phyloP scores from a whole-genome alignment of 2,329 filamentous ascomycete species.

The Capronia coronata region DNA sequence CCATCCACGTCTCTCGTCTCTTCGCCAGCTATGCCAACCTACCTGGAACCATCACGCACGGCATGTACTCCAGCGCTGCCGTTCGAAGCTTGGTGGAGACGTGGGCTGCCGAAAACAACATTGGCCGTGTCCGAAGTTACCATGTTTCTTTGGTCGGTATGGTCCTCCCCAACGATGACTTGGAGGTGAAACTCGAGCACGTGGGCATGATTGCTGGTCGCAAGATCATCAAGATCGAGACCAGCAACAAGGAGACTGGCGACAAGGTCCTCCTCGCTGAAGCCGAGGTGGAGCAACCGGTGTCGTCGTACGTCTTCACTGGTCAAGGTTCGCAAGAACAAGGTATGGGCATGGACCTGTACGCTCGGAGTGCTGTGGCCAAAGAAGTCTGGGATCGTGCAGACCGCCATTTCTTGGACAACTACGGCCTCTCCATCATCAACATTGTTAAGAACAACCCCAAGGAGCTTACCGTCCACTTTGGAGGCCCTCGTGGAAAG shows the following conservation, averaged over 20 bases:
- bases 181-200: conserved; percentile 92
- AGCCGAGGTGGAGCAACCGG: conserved; percentile 95
- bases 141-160: conserved; percentile 95
- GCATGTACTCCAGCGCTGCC: conserved; percentile 98
- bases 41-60: conserved; percentile 94
- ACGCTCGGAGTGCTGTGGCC: conserved; percentile 85
- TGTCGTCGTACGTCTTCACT: conserved; percentile 95
- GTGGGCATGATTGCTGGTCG: conserved; percentile 95
- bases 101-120: conserved; percentile 98
- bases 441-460: conserved; percentile 99
- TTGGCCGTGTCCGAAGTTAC: conserved; percentile 94
- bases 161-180: conserved; percentile 93
- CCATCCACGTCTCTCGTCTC: conserved; percentile 94
- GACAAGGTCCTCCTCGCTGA: conserved; percentile 94
- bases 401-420: conserved; percentile 96
- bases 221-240: conserved; percentile 99
- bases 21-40: conserved; percentile 95
- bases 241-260: conserved; percentile 88
- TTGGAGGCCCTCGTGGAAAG: conserved; percentile 93
- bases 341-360: conserved; percentile 99
- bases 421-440: conserved; percentile 96
- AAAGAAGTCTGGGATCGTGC: conserved; percentile 97
- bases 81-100: conserved; percentile 95
- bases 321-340: conserved; percentile 98
- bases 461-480: conserved; percentile 96